Evolutionary conservation across 2,329 filamentous ascomycete species (phyloP), one percentile per base, ranked within the genome.

Genomic region (Plectosphaerella sp.): DNA sequence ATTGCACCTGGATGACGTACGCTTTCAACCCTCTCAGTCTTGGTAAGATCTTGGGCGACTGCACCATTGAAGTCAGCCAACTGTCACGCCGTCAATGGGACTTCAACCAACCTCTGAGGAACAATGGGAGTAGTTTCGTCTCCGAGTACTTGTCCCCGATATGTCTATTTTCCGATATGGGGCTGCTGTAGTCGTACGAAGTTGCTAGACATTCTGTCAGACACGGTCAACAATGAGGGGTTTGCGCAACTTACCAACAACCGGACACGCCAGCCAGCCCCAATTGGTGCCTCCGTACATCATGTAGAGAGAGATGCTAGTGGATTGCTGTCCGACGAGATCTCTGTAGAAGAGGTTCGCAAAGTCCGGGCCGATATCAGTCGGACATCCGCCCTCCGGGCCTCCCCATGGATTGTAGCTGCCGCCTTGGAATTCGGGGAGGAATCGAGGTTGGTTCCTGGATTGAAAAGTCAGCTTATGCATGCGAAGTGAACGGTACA

Each of bases 321-420:
- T 82, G 4, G 84, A 75, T 1, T 79, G 72, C 58, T 86, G 78
- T 24, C 74, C 79, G 24, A 86, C 78, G 50, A 84, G 75, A 60
- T 85, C 78, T 11, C 82, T 73, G 62, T 87, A 87, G 66, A 83
- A 86, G 4, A 87, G 62, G 52, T 86, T 85, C 1, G 79, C 82
- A 57, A 83, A 87, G 46, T 83, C 78, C 0, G 77, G 72, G 2
- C 79, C 79, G 16, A 79, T 82, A 43, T 82, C 76, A 2, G 66
- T 67, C 0, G 75, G 71, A 45, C 80, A 83, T 3, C 77, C 78
- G 20, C 74, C 81, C 61, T 78, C 72, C 0, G 80, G 82, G 4
- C 82, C 82, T 37, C 76, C 80, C 82, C 82, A 86, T 0, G 80
- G 79, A 53, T 83, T 82, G 62, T 83, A 85, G 2, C 70, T 76